Conservation (phyloP, 306 rosid genomes). For the Cicer arietinum region DNA sequence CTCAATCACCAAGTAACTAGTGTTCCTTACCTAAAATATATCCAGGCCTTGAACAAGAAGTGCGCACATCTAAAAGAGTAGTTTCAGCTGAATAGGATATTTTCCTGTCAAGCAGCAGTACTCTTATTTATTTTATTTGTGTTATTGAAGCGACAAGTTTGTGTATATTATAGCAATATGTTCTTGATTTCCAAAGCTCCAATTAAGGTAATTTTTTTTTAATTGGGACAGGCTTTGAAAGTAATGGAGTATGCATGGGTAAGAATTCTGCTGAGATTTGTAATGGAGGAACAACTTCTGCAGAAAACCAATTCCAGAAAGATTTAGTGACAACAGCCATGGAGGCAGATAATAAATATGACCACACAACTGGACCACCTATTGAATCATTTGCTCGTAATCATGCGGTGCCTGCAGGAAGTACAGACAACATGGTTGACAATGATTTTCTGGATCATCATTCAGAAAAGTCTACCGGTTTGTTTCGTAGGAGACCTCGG, state of each 20-base stretch:
- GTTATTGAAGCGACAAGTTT: conserved; percentile 22
- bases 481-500: conserved; percentile 70
- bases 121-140: conserved; percentile 27
- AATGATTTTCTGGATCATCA: conserved; percentile 60
- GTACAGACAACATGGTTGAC: conserved; percentile 52
- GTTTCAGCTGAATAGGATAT: conserved; percentile 35
- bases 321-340: conserved; percentile 41
- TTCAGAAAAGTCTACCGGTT: conserved; percentile 55
- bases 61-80: conserved; percentile 48
- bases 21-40: conserved; percentile 40
- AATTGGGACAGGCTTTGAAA: conserved; percentile 55
- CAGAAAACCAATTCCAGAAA: conserved; percentile 46
- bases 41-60: conserved; percentile 53
- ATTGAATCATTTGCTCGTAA: conserved; percentile 50
- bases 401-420: conserved; percentile 51
- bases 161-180: conserved; percentile 22
- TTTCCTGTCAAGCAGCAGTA: conserved; percentile 13
- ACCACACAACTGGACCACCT: conserved; percentile 48
- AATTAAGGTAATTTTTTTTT: conserved; percentile 42
- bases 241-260: conserved; percentile 50
- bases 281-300: conserved; percentile 54
- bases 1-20: conserved; percentile 43
- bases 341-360: conserved; percentile 42
- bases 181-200: conserved; percentile 47
- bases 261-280: conserved; percentile 52